Conservation (phyloP, 2,329 filamentous ascomycete genomes). For the Colletotrichum spaethianum region DNA sequence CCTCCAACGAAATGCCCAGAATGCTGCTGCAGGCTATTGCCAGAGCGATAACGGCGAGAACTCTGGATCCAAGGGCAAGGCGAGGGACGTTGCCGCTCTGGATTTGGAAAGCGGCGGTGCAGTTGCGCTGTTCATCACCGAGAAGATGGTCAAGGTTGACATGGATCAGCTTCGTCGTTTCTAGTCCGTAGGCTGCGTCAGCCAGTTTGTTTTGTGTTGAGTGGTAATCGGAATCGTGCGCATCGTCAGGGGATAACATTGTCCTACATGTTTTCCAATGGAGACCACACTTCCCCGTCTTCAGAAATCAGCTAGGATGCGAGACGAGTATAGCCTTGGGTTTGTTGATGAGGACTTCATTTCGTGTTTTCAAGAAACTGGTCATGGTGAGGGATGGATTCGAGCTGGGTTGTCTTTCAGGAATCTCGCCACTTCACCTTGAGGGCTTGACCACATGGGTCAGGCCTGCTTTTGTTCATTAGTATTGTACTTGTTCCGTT, state of each 20-base stretch:
- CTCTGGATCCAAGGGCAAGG: not conserved
- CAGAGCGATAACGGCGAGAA: not conserved
- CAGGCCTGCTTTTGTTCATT: not conserved
- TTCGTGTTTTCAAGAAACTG: not conserved
- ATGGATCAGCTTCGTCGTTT: not conserved
- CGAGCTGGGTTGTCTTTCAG: not conserved
- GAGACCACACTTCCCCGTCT: not conserved
- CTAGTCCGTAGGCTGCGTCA: not conserved
- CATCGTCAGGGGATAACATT: not conserved
- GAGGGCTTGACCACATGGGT: not conserved
- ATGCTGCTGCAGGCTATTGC: not conserved
- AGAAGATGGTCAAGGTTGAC: constrained; percentile 1
- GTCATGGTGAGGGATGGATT: not conserved
- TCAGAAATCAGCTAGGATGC: not conserved
- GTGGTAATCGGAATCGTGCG: not conserved
- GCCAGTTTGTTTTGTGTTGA: not conserved
- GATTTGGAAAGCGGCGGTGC: not conserved
- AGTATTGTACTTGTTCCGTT: not conserved
- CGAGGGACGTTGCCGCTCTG: not conserved
- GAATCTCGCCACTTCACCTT: not conserved
- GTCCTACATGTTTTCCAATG: not conserved
- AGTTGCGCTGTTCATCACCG: constrained; percentile 6
- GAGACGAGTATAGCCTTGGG: not conserved
- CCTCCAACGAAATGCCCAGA: not conserved
- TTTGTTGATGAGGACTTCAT: not conserved